Conservation (phyloP, 192 early-diverging fungal genomes). For the Pilaira anomala region DNA sequence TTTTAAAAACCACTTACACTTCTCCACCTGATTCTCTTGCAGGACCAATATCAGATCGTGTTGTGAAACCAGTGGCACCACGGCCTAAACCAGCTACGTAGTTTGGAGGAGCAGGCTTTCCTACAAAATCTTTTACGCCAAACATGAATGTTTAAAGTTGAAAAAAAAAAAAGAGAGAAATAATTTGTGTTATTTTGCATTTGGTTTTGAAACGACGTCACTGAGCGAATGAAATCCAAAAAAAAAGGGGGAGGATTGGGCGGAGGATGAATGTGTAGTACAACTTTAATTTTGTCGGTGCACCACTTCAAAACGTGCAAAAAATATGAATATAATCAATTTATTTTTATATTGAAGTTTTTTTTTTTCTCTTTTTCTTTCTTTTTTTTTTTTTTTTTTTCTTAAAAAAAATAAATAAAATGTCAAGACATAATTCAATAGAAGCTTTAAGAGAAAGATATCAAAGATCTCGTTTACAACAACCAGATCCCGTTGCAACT, state of each 20-base stretch:
- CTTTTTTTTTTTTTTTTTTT: neutral
- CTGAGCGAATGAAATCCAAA: no score
- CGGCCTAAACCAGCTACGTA: conserved; percentile 97
- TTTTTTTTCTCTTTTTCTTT: neutral
- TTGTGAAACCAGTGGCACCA: conserved; percentile 96
- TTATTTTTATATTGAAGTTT: no score
- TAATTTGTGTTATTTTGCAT: no score
- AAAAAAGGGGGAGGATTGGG: no score
- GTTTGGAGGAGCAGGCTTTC: conserved; percentile 88
- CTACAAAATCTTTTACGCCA: conserved; percentile 85
- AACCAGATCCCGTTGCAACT: conserved; percentile 9
- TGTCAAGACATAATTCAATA: conserved; percentile 16
- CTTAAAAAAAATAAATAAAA: neutral
- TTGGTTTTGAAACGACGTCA: no score
- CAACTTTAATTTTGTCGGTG: no score
- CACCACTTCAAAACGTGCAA: no score
- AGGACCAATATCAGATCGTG: conserved; percentile 95
- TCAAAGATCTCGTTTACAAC: conserved; percentile 15
- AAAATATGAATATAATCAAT: no score
- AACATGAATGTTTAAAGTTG: conserved; percentile 40
- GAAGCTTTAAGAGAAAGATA: conserved; percentile 15
- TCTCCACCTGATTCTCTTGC: conserved; percentile 71
- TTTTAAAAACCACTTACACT: conserved; percentile 43
- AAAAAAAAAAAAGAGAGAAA: neutral
- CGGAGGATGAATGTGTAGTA: no score